Base-by-base conservation (phyloP, 495 filamentous ascomycete genomes). In the Hyphodiscus hymeniophilus region DNA sequence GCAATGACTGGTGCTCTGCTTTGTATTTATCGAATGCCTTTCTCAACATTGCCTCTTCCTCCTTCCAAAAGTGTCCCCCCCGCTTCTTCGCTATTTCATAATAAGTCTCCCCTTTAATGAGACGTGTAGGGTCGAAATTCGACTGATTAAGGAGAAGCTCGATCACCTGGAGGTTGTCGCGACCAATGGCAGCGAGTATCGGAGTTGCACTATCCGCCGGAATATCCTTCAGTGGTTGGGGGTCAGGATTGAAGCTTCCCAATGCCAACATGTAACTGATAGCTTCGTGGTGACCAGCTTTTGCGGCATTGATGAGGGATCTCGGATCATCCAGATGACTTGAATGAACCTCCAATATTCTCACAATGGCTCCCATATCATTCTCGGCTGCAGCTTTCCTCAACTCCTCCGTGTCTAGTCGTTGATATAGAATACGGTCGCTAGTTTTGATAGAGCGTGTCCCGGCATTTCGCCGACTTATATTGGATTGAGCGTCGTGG, bases 161-260 rank as follows among this genome's bases (percentile, higher is more conserved):
- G 30, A 98, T 77, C 31, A 95, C 84, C 38, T 81, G 82, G 21
- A 87, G 70, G 60, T 94, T 92, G 10, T 89, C 89, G 45, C 89
- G 80, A 7, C 92, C 92, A 46, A 98, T 95, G 2, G 92, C 88
- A 30, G 88, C 88, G 23, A 95, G 74, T 76, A 98, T 94, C 2
- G 94, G 94, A 0, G 91, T 97, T 51, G 83, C 83, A 52, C 85
- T 70, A 45, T 81, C 82, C 23, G 63, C 65, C 7, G 64, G 65
- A 21, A 70, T 63, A 3, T 52, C 50, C 11, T 60, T 47, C 12
- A 56, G 32, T 3, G 86, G 84, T 6, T 75, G 71, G 0, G 91
- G 92, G 60, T 94, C 90, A 2, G 87, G 80, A 53, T 94, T 80
- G 15, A 82, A 81, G 43, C 74, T 71, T 2, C 88, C 86, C 57